Evolutionary conservation across 2,329 filamentous ascomycete species (phyloP), one percentile per base, ranked within the genome.

Genomic region (Boeremia lycopersici): DNA sequence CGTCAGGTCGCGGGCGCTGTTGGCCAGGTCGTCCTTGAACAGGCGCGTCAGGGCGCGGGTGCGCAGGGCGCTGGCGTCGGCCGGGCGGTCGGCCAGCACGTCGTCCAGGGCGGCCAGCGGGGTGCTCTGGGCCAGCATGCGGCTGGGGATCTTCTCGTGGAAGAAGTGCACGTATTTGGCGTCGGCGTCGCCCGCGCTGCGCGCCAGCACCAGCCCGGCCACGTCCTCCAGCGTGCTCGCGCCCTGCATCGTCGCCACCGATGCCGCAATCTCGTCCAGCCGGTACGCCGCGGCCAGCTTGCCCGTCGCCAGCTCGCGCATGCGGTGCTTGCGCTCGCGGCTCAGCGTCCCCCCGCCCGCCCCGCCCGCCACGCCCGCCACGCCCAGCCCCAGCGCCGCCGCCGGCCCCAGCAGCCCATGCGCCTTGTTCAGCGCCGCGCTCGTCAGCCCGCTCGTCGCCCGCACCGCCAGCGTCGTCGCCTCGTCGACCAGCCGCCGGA

Each of bases 101-200:
- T 89, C 83, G 69, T 87, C 80, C 60, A 96, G 74, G 4, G 86
- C 81, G 47, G 84, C 77, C 52, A 93, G 74, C 58, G 84, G 87
- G 8, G 89, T 93, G 64, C 83, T 87, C 65, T 90, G 85, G 31
- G 86, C 88, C 71, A 95, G 78, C 70, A 89, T 86, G 36, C 88
- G 79, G 35, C 86, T 89, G 1, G 90, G 89, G 25, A 95, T 93
- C 82, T 93, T 95, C 76, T 96, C 90, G 75, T 93, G 90, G 74
- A 96, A 96, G 77, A 93, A 95, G 71, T 95, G 89, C n/a, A 95
- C 91, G 70, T 95, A 95, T 73, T 88, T 89, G 26, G 90, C 91
- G 67, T 95, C 89, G 38, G 81, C 75, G 67, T 92, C 86, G 45
- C 81, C 72, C n/a, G 85, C 80, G 56, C 84, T 87, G 57, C 89